phyloP scores from a whole-genome alignment of 331 rosid species.

The Pyrus hybrid region DNA sequence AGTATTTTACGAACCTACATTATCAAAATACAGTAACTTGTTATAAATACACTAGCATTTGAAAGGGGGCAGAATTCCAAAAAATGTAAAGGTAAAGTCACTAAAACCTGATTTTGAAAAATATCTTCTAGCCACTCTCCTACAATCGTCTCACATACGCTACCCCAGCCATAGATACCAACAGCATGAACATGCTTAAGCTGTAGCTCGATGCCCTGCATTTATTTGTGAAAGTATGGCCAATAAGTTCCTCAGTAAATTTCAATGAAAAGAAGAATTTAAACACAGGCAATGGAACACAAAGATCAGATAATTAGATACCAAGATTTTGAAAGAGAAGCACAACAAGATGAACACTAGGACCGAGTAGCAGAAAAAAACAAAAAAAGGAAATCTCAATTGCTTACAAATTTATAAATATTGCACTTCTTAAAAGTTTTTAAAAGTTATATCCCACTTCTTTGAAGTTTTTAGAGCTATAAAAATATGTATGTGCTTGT shows the following conservation, averaged over 20 bases:
- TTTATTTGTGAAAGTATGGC: conserved; percentile 12
- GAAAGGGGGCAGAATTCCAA: conserved; percentile 8
- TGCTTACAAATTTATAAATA: not conserved
- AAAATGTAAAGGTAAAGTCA: conserved; percentile 5
- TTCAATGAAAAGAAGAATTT: conserved; percentile 1
- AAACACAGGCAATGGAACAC: not conserved
- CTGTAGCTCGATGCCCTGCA: conserved; percentile 83
- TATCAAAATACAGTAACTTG: not conserved
- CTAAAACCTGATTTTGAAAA: conserved; percentile 79
- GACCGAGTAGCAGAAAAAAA: not conserved
- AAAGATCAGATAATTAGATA: not conserved
- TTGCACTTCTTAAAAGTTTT: not conserved
- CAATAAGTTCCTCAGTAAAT: conserved; percentile 7
- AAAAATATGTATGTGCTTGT: not conserved
- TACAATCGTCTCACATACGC: conserved; percentile 68
- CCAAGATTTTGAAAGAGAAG: not conserved
- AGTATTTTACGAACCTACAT: conserved; percentile 74
- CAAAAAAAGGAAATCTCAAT: no score
- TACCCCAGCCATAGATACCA: conserved; percentile 93
- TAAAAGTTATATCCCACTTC: not conserved
- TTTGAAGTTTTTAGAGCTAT: not conserved
- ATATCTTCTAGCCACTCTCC: conserved; percentile 96
- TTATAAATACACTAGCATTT: conserved; percentile 5
- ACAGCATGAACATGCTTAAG: conserved; percentile 79
- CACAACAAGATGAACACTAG: not conserved